phyloP scores from a whole-genome alignment of 495 filamentous ascomycete species.

The Daldinia bambusicola region DNA sequence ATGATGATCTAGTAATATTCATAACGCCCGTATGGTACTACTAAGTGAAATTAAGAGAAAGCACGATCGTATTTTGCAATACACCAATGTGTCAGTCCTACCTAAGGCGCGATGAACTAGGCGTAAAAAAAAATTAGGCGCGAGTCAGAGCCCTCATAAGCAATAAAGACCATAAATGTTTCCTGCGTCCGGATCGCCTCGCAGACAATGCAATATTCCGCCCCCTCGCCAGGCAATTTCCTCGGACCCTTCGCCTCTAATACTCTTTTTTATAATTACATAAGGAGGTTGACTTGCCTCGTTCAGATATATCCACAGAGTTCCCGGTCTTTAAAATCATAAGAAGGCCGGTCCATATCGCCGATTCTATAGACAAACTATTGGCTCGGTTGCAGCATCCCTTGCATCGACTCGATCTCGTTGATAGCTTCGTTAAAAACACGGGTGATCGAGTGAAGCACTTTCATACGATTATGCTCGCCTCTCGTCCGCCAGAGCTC shows the following conservation, averaged over 20 bases:
- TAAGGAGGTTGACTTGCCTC: background rate
- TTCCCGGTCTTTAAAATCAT: background rate
- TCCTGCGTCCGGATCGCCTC: constrained; percentile 19
- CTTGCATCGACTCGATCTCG: constrained; percentile 80
- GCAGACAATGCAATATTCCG: constrained; percentile 11
- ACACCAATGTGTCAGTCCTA: constrained; percentile 23
- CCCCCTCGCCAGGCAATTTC: background rate
- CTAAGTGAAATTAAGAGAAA: background rate
- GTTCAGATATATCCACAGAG: constrained; percentile 7
- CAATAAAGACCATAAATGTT: constrained; percentile 21
- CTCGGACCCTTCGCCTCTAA: background rate
- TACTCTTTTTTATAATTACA: constrained; percentile 35
- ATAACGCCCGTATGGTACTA: too few species aligned
- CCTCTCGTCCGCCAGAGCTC: constrained; percentile 79
- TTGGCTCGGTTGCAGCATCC: constrained; percentile 47
- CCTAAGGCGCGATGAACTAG: constrained; percentile 13
- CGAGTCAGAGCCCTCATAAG: constrained; percentile 29
- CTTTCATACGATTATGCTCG: constrained; percentile 81
- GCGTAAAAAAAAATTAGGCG: constrained; percentile 27
- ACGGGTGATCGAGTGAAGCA: constrained; percentile 67
- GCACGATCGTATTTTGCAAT: constrained; percentile 9
- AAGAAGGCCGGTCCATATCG: background rate
- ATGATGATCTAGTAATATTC: too few species aligned
- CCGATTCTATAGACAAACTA: background rate
- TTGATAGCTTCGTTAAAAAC: constrained; percentile 83